Percentiles rank a stretch among this genome's conserved stretches.
Evolutionary conservation across 257 asterid species (phyloP).

Genomic region (Cinchona pubescens): DNA sequence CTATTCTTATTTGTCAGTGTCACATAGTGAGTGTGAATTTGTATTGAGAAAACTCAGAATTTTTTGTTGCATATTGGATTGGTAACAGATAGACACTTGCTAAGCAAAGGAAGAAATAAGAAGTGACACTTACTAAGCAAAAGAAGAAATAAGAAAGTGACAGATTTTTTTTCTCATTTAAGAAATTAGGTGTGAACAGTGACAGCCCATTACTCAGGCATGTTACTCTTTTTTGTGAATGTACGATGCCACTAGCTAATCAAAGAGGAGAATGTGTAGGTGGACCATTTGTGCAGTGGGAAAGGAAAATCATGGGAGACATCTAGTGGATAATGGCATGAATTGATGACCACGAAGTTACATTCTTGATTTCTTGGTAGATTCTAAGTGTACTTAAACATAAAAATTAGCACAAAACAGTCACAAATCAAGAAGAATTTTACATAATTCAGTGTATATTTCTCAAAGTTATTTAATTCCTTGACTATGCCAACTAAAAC

Average conservation of each 20-base stretch:
- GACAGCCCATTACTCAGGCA: slow-evolving; percentile 22
- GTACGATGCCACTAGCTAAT: not conserved
- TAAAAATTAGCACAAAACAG: not conserved
- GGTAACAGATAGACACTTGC: slow-evolving; percentile 5
- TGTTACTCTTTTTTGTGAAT: slow-evolving; percentile 23
- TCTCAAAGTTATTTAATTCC: not conserved
- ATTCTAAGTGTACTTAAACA: not conserved
- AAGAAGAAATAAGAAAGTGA: not conserved
- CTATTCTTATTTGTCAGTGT: slow-evolving; percentile 1
- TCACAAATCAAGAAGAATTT: not conserved
- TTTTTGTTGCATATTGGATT: not conserved
- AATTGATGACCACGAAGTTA: not conserved
- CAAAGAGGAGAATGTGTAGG: not conserved
- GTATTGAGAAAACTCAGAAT: not conserved
- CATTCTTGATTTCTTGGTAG: not conserved
- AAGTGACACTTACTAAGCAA: too few species aligned
- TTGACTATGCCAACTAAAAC: slow-evolving; percentile 3
- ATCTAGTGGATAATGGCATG: not conserved
- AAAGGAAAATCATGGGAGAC: too few species aligned
- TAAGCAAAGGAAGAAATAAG: not conserved
- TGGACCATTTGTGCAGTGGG: slow-evolving; percentile 13
- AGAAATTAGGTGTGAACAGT: slow-evolving; percentile 22
- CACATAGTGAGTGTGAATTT: not conserved
- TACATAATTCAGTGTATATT: not conserved
- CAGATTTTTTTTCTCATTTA: slow-evolving; percentile 15